Base-by-base conservation (phyloP, 2,329 filamentous ascomycete species). In the Hymenoscyphus repandus region DNA sequence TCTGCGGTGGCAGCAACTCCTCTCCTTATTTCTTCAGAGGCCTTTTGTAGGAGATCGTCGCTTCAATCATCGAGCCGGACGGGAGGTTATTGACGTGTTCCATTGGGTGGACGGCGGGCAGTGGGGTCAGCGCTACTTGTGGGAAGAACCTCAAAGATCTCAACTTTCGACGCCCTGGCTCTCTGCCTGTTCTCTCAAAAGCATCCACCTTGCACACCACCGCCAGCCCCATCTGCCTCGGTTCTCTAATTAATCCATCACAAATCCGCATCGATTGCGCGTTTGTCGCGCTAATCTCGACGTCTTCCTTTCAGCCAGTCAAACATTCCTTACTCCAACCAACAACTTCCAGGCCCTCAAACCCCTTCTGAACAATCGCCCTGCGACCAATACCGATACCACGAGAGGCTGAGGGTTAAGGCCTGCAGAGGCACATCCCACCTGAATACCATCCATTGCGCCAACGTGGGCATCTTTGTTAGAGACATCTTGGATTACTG, bases 401-500 rank as follows among this genome's bases (percentile, higher is more conserved):
- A 37, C 34, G 12, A 37, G 7, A 7, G 22, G 13, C 39, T 18
- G 13, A 13, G 30, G 27, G 11, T 6, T 30, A 42, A 30, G 7
- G 27, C 40, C 15, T 27, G 40, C 40, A 12, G 31, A 15, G 20
- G 22, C 5, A 17, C 38, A 40, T 5, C 17, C 36, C 18, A 5
- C 18, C 10, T 20, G n/a, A n/a, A 11, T 11, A 40, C 38, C 17
- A n/a, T 7, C 5, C 13, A n/a, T 46, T 46, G 44, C 32, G 33
- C 33, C 32, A 27, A 36, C 20, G 18, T 13, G 30, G 15, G 42
- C 43, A 31, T 48, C 40, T 39, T 41, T 56, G 41, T 44, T 54
- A 47, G 44, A 52, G 44, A 33, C 54, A 48, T 40, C 36, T 43
- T 56, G 52, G 58, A 61, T 63, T 62, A 60, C 60, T 61, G 61